These are phyloP conservation scores for Mycena kentingensis DNA, from an alignment of 768 basidiomycete species.

Conservation along the genomic window DNA sequence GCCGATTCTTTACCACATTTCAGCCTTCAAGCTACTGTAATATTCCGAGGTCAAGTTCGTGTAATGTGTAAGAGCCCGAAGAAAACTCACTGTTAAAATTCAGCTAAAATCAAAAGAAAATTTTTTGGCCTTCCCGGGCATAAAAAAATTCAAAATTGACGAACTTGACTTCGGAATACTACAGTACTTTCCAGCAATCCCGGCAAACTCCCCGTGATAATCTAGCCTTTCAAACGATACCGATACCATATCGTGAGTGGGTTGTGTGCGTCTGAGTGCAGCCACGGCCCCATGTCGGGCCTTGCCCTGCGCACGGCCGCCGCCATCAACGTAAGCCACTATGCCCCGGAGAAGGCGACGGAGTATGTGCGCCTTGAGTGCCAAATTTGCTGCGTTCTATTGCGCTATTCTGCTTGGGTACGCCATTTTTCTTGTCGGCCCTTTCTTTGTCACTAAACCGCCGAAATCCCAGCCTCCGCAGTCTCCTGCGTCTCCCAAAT, in stretches of 20 bases:
- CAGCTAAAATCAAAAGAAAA: too few species aligned
- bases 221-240: neutral
- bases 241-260: neutral
- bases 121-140: too few species aligned
- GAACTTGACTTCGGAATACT: too few species aligned
- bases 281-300: neutral
- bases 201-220: too few species aligned
- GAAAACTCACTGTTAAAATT: too few species aligned
- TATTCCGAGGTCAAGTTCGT: too few species aligned
- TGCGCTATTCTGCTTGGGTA: neutral
- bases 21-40: too few species aligned
- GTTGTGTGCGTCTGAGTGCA: neutral
- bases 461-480: neutral
- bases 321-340: neutral
- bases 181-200: too few species aligned
- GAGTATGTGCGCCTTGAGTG: slow-evolving; percentile 1
- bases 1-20: too few species aligned
- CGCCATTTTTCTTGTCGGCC: neutral
- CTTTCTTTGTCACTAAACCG: neutral
- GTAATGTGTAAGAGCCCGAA: too few species aligned
- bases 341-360: neutral
- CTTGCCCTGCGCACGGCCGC: too few species aligned
- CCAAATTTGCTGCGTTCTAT: neutral
- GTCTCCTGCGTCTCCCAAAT: slow-evolving; percentile 1
- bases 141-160: too few species aligned